A percentile compares a stretch with the other conserved stretches of the same genome.
These are phyloP conservation scores for Conringia planisiliqua DNA, from an alignment of 345 rosid species.

Conservation along the genomic window DNA sequence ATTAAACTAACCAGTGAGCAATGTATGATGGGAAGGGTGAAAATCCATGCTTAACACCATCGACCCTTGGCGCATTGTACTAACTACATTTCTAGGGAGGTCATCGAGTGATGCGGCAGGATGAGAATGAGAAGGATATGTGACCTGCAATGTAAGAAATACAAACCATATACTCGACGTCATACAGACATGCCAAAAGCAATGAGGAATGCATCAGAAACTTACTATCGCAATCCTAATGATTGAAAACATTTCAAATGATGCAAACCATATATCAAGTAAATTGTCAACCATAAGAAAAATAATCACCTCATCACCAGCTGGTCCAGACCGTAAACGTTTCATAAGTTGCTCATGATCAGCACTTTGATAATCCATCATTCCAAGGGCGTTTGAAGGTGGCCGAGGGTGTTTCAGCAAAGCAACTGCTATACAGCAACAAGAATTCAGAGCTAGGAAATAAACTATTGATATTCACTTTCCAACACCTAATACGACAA, in stretches of 20 bases:
- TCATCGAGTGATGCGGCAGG: constrained; percentile 74
- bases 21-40: constrained; percentile 70
- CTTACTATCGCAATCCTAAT: no score
- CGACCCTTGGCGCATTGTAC: constrained; percentile 74
- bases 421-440: constrained; percentile 37
- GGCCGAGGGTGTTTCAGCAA: constrained; percentile 70
- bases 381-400: constrained; percentile 61
- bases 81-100: constrained; percentile 80
- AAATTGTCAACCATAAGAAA: no score
- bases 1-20: constrained; percentile 72
- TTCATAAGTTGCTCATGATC: constrained; percentile 85
- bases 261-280: no score
- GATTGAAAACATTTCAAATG: no score
- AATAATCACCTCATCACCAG: constrained; percentile 45
- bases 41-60: constrained; percentile 91
- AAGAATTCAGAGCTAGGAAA: neutral
- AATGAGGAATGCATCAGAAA: no score
- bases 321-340: constrained; percentile 71
- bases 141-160: constrained; percentile 39
- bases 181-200: constrained; percentile 10
- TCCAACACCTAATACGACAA: no score
- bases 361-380: constrained; percentile 72
- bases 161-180: neutral
- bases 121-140: constrained; percentile 58
- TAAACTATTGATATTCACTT: no score